Evolutionary conservation across 2,329 filamentous ascomycete genomes (phyloP), one percentile per base, ranked within the genome.

Genomic region (Penicillium hesseltinei): DNA sequence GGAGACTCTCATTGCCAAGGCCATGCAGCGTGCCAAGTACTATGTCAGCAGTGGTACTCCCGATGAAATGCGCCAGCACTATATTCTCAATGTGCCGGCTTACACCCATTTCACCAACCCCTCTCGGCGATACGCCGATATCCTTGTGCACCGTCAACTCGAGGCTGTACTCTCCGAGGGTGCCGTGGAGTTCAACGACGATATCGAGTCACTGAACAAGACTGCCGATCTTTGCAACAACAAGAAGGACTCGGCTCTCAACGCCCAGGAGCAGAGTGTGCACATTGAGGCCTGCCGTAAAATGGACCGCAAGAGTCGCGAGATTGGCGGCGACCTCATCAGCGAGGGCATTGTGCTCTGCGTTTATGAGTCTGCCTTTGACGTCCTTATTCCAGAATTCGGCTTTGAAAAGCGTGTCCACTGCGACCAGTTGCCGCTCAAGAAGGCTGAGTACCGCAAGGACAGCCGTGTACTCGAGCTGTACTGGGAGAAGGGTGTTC

Each of bases 361-460:
- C 72, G 94, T 99, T 33, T 99, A 99, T 76, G 94, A 99, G 77
- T 97, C 94, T 29, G 94, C 94, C 21, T 99, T 99, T 73, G 94
- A 99, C 74, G 91, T 99, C 43, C 84, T 99, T 62, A 97, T 99
- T 73, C 94, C 94, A 6, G 92, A 99, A 73, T 99, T 92, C 81
- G 94, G 94, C 64, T 97, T 99, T 66, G 94, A 99, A 82, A 99
- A 99, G 86, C 91, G 94, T 63, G 94, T 99, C 51, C 94, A 99
- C 78, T 99, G 94, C 73, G 94, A 99, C 72, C 94, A 99, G 80
- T 82, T 99, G 72, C 94, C 94, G 31, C 81, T 99, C 66, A 86
- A 97, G 84, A 99, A 99, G 82, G 94, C 94, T n/a, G 94, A 99
- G 73, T 99, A 94, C 78, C 88, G 95, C 76, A 97, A 97, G 82